Conservation (phyloP, 176 grass and related monocot genomes). For the Aegilops tauschii region DNA sequence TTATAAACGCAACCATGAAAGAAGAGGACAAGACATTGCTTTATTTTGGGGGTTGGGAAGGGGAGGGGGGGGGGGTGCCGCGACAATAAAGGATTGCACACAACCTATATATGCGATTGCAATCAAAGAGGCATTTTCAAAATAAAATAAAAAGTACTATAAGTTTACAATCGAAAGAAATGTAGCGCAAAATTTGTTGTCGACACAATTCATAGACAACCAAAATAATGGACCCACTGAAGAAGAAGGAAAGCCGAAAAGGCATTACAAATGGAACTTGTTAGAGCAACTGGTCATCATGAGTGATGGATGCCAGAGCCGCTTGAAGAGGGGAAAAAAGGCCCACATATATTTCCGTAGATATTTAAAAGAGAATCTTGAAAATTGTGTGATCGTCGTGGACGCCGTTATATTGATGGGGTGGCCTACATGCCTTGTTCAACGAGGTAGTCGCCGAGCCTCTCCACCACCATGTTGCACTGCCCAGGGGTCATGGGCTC, state of each 20-base stretch:
- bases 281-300: background rate
- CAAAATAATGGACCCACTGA: background rate
- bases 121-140: too few species aligned
- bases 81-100: too few species aligned
- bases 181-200: background rate
- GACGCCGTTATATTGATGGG: background rate
- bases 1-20: too few species aligned
- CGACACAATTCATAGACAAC: background rate
- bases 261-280: background rate
- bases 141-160: too few species aligned
- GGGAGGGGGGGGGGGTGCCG: too few species aligned
- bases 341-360: background rate
- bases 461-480: conserved; percentile 80
- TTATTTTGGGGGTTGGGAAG: too few species aligned
- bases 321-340: background rate
- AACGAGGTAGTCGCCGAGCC: conserved; percentile 70
- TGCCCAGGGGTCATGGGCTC: conserved; percentile 88
- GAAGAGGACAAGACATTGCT: too few species aligned
- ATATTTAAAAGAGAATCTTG: background rate
- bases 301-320: background rate
- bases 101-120: too few species aligned
- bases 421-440: conserved; percentile 66
- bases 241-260: background rate
- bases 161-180: background rate
- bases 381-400: background rate